These are phyloP conservation scores for Penicillium atrosanguineum DNA, from an alignment of 495 filamentous ascomycete species.

Conservation along the genomic window DNA sequence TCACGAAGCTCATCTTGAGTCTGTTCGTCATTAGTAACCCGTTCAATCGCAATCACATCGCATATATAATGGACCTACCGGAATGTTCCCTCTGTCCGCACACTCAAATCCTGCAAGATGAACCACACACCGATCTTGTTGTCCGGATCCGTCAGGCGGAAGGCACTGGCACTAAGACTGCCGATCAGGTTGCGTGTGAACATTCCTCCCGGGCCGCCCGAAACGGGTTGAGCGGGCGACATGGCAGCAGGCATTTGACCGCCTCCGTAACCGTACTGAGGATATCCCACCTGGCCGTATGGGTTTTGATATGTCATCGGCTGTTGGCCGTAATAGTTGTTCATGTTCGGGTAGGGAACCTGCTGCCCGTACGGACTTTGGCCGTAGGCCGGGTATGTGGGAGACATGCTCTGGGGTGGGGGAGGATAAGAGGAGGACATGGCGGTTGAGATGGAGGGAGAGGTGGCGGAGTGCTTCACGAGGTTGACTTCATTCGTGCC, in stretches of 20 bases:
- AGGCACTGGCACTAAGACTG: constrained; percentile 86
- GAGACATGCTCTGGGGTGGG: constrained; percentile 43
- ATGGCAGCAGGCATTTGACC: constrained; percentile 37
- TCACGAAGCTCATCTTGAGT: constrained; percentile 78
- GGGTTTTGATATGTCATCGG: constrained; percentile 41
- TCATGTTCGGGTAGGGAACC: constrained; percentile 40
- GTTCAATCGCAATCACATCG: neutral
- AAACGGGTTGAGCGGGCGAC: constrained; percentile 40
- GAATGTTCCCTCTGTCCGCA: constrained; percentile 88
- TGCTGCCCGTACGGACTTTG: constrained; percentile 40
- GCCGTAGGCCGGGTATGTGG: constrained; percentile 33
- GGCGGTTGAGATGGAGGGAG: constrained; percentile 85
- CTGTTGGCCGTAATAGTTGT: constrained; percentile 40
- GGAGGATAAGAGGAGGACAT: constrained; percentile 75
- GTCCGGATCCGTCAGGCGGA: constrained; percentile 75
- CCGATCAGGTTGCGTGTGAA: constrained; percentile 96
- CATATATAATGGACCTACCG: constrained; percentile 57
- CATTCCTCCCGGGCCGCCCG: constrained; percentile 71
- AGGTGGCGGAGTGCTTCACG: constrained; percentile 81
- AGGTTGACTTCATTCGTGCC: constrained; percentile 89
- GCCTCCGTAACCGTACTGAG: constrained; percentile 32
- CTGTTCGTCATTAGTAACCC: constrained; percentile 30
- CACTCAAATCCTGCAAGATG: constrained; percentile 91
- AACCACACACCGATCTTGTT: constrained; percentile 95
- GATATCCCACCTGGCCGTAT: constrained; percentile 47